Evolutionary conservation across 2,329 filamentous ascomycete genomes (phyloP).

Genomic region (Aureobasidium lini): DNA sequence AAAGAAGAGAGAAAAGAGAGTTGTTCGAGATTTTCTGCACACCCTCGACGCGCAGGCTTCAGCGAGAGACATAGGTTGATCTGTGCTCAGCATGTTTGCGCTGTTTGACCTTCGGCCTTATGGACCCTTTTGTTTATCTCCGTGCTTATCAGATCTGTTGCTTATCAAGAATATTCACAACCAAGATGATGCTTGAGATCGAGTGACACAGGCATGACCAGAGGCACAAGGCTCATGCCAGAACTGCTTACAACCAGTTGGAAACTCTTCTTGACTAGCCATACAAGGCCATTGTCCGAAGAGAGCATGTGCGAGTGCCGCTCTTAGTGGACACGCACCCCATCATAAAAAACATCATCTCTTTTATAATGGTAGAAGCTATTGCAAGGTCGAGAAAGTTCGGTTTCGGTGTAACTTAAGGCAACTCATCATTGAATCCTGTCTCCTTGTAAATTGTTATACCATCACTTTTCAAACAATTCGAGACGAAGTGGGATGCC

Average conservation of each 20-base stretch:
- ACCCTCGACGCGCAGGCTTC: background rate
- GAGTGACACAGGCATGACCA: background rate
- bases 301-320: too few relatives aligned
- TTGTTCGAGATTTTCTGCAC: conserved; percentile 13
- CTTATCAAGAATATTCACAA: too few relatives aligned
- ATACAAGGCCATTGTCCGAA: too few relatives aligned
- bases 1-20: conserved; percentile 30
- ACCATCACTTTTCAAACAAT: background rate
- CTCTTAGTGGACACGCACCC: too few relatives aligned
- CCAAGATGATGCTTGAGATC: background rate
- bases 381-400: too few relatives aligned
- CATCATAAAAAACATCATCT: too few relatives aligned
- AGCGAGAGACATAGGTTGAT: background rate
- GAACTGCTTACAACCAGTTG: too few relatives aligned
- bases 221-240: too few relatives aligned
- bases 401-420: background rate
- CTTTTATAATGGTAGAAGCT: too few relatives aligned
- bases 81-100: background rate
- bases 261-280: too few relatives aligned
- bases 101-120: conserved; percentile 5
- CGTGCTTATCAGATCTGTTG: background rate
- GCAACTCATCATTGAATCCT: background rate
- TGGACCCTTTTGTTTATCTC: conserved; percentile 4
- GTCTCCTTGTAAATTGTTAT: background rate
- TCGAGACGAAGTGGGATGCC: background rate